phyloP scores from a whole-genome alignment of 1,284 basidiomycete genomes.

The Apiotrichum veenhuisii region DNA sequence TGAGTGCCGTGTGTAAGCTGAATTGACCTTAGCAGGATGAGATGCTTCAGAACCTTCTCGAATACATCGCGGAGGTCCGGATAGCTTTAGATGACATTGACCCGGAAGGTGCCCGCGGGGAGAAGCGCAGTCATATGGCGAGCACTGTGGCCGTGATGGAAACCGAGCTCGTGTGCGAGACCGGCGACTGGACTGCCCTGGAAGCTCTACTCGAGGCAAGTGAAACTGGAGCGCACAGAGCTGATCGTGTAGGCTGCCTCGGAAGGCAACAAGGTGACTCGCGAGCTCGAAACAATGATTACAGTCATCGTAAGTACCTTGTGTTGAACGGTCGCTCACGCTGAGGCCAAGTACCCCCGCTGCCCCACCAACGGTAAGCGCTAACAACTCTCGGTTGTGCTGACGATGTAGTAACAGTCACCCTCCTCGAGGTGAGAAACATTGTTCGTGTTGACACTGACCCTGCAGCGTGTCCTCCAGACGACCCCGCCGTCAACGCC shows the following conservation, averaged over 20 bases:
- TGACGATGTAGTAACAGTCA: not conserved
- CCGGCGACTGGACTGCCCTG: slow-evolving; percentile 4
- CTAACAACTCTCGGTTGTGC: not conserved
- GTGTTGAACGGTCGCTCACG: not conserved
- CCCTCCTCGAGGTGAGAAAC: slow-evolving; percentile 1
- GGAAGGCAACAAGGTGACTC: not conserved
- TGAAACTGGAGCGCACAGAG: not conserved
- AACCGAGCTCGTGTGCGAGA: slow-evolving; percentile 12
- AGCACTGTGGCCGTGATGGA: slow-evolving; percentile 4
- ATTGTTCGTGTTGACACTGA: not conserved
- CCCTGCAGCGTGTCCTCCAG: slow-evolving; percentile 3
- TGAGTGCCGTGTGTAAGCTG: not conserved
- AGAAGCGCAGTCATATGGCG: not conserved
- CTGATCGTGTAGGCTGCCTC: not conserved
- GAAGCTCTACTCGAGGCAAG: not conserved
- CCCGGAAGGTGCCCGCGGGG: not conserved
- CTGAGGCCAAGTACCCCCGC: slow-evolving; percentile 1
- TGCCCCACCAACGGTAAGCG: not conserved
- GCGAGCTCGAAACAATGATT: slow-evolving; percentile 1
- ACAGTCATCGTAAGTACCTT: slow-evolving; percentile 2
- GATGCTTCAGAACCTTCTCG: not conserved
- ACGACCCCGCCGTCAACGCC: not conserved
- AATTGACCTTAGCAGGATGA: not conserved
- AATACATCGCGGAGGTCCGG: not conserved
- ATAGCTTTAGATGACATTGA: not conserved